Evolutionary conservation across 768 basidiomycete species (phyloP).

Genomic region (Lentinula raphanica): DNA sequence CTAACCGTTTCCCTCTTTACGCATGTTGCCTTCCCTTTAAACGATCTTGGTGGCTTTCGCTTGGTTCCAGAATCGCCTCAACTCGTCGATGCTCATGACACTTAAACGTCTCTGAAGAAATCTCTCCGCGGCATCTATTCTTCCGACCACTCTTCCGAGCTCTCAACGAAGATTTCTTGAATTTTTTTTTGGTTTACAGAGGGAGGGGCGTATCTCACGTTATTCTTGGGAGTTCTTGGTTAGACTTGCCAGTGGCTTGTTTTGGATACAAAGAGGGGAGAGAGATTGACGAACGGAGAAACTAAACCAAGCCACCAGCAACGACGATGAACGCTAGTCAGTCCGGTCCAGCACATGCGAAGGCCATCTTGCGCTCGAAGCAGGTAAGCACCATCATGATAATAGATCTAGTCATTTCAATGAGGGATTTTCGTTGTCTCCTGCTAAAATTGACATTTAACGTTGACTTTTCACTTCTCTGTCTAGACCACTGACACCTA

Average conservation of each 20-base stretch:
- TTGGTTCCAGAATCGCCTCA: not conserved
- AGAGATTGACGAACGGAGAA: not conserved
- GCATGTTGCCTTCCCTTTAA: not conserved
- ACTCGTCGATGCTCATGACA: not conserved
- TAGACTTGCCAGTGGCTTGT: not conserved
- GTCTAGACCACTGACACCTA: not conserved
- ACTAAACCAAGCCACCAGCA: not conserved
- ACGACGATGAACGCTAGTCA: not conserved
- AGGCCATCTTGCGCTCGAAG: not conserved
- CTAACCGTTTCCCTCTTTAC: not conserved
- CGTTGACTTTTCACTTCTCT: not conserved
- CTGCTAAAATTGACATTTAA: not conserved
- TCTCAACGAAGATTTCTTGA: not conserved
- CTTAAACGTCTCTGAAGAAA: not conserved
- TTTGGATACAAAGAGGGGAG: not conserved
- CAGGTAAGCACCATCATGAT: not conserved
- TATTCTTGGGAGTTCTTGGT: not conserved
- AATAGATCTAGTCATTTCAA: not conserved
- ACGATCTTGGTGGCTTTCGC: not conserved
- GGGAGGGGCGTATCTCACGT: not conserved
- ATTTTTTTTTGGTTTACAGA: not conserved
- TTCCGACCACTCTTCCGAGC: not conserved
- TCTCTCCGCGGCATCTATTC: not conserved
- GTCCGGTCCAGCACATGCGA: not conserved
- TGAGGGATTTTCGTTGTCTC: not conserved